Conservation (phyloP, 768 basidiomycete genomes). For the Mycena indigotica region DNA sequence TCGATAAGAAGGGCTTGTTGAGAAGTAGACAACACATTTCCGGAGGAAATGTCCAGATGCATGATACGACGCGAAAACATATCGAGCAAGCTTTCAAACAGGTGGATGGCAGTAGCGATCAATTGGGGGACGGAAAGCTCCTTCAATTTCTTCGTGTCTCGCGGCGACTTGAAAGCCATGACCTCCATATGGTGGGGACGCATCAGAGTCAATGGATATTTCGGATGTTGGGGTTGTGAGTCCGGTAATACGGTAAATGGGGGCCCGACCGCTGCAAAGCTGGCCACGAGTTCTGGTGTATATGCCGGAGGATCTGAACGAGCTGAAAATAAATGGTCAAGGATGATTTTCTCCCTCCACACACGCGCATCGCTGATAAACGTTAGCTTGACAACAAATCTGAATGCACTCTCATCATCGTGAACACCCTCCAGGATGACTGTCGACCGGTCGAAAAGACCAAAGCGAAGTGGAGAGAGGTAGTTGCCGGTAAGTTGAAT, state of each 20-base stretch:
- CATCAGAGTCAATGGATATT: too few relatives aligned
- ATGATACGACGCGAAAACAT: conserved; percentile 9
- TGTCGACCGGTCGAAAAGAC: conserved; percentile 14
- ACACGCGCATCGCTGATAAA: conserved; percentile 9
- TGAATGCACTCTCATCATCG: conserved; percentile 2
- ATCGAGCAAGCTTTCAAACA: conserved; percentile 8
- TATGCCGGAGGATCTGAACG: conserved; percentile 4
- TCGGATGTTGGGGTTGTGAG: neutral
- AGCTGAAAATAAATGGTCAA: conserved; percentile 8
- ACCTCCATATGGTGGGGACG: conserved; percentile 11
- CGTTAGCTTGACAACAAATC: conserved; percentile 12
- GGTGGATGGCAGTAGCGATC: conserved; percentile 2
- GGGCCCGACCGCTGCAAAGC: conserved; percentile 9
- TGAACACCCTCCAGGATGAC: conserved; percentile 14
- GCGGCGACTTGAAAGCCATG: conserved; percentile 11
- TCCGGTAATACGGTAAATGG: conserved; percentile 3
- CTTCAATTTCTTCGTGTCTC: conserved; percentile 1
- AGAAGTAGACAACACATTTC: conserved; percentile 6
- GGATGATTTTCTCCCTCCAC: conserved; percentile 12
- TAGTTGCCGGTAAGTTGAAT: conserved; percentile 8
- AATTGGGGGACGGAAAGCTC: conserved; percentile 4
- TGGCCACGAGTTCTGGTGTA: conserved; percentile 12
- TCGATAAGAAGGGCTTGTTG: conserved; percentile 8
- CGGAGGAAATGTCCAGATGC: conserved; percentile 13
- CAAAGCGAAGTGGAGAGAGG: conserved; percentile 11